phyloP scores from a whole-genome alignment of 805 yeast genomes.

The Saccharomyces kudriavzevii region DNA sequence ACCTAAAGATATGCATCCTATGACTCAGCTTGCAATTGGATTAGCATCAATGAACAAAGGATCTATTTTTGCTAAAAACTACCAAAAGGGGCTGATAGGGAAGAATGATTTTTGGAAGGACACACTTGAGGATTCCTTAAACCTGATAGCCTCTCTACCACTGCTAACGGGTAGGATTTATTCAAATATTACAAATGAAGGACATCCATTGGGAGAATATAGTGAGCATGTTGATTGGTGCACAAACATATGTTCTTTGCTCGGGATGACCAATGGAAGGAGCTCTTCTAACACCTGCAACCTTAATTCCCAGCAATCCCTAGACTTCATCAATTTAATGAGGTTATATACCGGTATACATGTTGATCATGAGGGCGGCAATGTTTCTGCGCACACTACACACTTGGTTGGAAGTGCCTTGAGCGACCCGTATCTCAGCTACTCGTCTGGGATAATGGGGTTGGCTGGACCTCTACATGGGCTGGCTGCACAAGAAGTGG shows the following conservation, averaged over 20 bases:
- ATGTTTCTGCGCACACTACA: slow-evolving; percentile 74
- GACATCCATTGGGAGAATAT: slow-evolving; percentile 44
- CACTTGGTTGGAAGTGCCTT: slow-evolving; percentile 78
- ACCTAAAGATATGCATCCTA: slow-evolving; percentile 68
- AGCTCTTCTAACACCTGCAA: slow-evolving; percentile 29
- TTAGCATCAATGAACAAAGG: slow-evolving; percentile 65
- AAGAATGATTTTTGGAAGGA: slow-evolving; percentile 70
- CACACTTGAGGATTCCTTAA: slow-evolving; percentile 62
- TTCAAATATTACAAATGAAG: slow-evolving; percentile 50
- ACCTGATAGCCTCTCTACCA: slow-evolving; percentile 66
- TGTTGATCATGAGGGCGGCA: slow-evolving; percentile 81
- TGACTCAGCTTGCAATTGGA: slow-evolving; percentile 76
- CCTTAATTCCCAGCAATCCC: slow-evolving; percentile 33
- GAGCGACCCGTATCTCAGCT: slow-evolving; percentile 66
- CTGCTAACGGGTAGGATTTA: slow-evolving; percentile 67
- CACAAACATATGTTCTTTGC: slow-evolving; percentile 55
- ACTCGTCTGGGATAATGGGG: slow-evolving; percentile 74
- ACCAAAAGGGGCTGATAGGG: slow-evolving; percentile 55
- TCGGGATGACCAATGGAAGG: slow-evolving; percentile 45
- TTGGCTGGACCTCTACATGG: slow-evolving; percentile 85
- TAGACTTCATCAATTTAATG: slow-evolving; percentile 60
- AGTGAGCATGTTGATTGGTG: slow-evolving; percentile 58
- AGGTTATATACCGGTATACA: slow-evolving; percentile 68
- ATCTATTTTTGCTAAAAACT: slow-evolving; percentile 63
- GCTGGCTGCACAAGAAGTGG: slow-evolving; percentile 78